Evolutionary conservation across 352 stramenopile genomes (phyloP).

Genomic region (Phytopythium delawarense): DNA sequence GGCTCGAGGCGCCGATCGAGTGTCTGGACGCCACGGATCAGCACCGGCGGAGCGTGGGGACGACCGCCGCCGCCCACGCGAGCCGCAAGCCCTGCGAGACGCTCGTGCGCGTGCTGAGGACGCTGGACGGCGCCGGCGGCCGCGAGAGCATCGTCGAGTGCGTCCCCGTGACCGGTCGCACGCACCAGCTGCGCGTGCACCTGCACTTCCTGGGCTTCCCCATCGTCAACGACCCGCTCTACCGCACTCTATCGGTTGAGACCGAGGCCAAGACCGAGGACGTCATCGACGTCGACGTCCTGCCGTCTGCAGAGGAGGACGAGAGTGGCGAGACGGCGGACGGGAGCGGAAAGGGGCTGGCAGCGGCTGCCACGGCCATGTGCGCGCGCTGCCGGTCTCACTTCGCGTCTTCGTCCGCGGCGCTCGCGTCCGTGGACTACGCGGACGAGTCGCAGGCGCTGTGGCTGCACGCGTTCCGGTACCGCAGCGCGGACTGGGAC

Average conservation of each 20-base stretch:
- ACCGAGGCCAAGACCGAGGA: too few species aligned
- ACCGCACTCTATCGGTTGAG: constrained; percentile 18
- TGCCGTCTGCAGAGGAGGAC: not conserved
- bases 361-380: not conserved
- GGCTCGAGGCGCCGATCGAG: constrained; percentile 35
- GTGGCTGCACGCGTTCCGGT: constrained; percentile 57
- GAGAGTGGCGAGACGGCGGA: not conserved
- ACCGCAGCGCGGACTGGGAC: constrained; percentile 27
- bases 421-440: constrained; percentile 8
- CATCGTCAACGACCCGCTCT: constrained; percentile 95
- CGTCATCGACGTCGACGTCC: too few species aligned
- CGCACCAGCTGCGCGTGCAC: constrained; percentile 95
- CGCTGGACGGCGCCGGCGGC: constrained; percentile 9
- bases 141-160: constrained; percentile 83
- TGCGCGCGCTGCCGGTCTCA: not conserved
- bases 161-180: constrained; percentile 89
- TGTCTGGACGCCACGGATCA: constrained; percentile 11
- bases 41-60: constrained; percentile 17
- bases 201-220: constrained; percentile 83
- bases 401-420: constrained; percentile 7
- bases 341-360: not conserved
- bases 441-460: constrained; percentile 14
- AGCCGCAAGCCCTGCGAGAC: constrained; percentile 35
- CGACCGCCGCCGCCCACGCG: constrained; percentile 1
- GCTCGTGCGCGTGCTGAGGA: constrained; percentile 22